Percentiles rank a stretch among this genome's conserved stretches.
phyloP scores from a whole-genome alignment of 768 basidiomycete species.

The Guyanaporus albipodus region DNA sequence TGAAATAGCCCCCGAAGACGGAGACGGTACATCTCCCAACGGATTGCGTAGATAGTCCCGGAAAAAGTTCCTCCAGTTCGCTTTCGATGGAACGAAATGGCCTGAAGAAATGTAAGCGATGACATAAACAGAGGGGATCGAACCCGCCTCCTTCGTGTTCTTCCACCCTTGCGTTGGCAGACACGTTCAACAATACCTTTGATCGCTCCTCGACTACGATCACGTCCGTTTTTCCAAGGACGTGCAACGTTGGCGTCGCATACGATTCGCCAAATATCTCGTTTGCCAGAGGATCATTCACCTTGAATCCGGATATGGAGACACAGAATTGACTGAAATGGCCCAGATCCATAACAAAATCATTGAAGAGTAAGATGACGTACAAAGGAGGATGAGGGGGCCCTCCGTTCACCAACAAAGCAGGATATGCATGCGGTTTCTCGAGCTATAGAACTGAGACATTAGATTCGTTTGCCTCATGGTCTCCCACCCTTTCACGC shows the following conservation, averaged over 20 bases:
- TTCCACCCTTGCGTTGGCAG: slow-evolving; percentile 59
- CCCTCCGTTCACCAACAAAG: slow-evolving; percentile 60
- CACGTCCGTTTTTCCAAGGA: slow-evolving; percentile 73
- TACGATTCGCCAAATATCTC: slow-evolving; percentile 49
- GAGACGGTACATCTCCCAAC: slow-evolving; percentile 43
- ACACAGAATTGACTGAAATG: slow-evolving; percentile 63
- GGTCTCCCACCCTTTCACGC: slow-evolving; percentile 20
- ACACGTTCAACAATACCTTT: slow-evolving; percentile 49
- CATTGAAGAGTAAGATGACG: slow-evolving; percentile 16
- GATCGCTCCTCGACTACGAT: slow-evolving; percentile 72
- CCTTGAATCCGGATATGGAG: slow-evolving; percentile 68
- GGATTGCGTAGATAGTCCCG: slow-evolving; percentile 60
- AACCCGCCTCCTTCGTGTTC: slow-evolving; percentile 74
- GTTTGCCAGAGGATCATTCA: slow-evolving; percentile 42
- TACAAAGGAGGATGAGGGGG: slow-evolving; percentile 76
- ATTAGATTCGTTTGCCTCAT: slow-evolving; percentile 1
- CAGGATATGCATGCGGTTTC: slow-evolving; percentile 46
- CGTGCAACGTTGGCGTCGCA: slow-evolving; percentile 71
- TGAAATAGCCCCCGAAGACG: slow-evolving; percentile 31
- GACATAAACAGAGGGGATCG: background rate
- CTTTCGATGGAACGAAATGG: slow-evolving; percentile 80
- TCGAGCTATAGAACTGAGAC: slow-evolving; percentile 41
- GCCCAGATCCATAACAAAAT: background rate
- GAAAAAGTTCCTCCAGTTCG: slow-evolving; percentile 72
- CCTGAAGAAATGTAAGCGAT: slow-evolving; percentile 39